Percentiles rank a stretch among this genome's conserved stretches.
These are phyloP conservation scores for Neocallimastix lanati DNA, from an alignment of 192 early-diverging fungal genomes.

Conservation along the genomic window DNA sequence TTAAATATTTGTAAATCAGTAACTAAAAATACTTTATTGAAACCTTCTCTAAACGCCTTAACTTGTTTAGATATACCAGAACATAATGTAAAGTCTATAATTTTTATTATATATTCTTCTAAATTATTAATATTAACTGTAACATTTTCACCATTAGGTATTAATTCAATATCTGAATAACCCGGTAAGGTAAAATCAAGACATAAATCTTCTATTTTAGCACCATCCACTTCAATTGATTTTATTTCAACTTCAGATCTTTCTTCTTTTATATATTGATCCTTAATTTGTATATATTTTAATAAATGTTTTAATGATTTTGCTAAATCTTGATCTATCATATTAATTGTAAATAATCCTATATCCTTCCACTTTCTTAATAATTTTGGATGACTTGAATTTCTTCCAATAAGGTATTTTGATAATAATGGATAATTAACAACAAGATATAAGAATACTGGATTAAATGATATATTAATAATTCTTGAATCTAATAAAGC, in stretches of 20 bases:
- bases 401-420: not conserved
- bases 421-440: not conserved
- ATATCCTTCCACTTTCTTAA: conserved; percentile 9
- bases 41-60: conserved; percentile 64
- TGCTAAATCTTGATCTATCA: conserved; percentile 46
- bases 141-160: conserved; percentile 35
- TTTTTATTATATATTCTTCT: conserved; percentile 46
- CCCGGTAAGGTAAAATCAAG: conserved; percentile 81
- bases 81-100: conserved; percentile 46
- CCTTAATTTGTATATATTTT: conserved; percentile 26
- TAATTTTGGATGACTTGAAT: not conserved
- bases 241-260: conserved; percentile 9
- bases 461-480: conserved; percentile 63
- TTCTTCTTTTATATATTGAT: conserved; percentile 26
- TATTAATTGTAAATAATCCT: conserved; percentile 17
- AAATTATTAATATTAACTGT: conserved; percentile 65
- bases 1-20: conserved; percentile 46
- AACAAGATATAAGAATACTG: conserved; percentile 41
- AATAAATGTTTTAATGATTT: conserved; percentile 33
- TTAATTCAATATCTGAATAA: conserved; percentile 47
- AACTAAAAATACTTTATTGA: conserved; percentile 59
- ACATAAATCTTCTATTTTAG: conserved; percentile 40
- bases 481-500: conserved; percentile 68
- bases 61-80: conserved; percentile 48
- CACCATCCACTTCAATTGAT: conserved; percentile 24